Evolutionary conservation across 192 early-diverging fungal genomes (phyloP).

Genomic region (Lobosporangium transversale): DNA sequence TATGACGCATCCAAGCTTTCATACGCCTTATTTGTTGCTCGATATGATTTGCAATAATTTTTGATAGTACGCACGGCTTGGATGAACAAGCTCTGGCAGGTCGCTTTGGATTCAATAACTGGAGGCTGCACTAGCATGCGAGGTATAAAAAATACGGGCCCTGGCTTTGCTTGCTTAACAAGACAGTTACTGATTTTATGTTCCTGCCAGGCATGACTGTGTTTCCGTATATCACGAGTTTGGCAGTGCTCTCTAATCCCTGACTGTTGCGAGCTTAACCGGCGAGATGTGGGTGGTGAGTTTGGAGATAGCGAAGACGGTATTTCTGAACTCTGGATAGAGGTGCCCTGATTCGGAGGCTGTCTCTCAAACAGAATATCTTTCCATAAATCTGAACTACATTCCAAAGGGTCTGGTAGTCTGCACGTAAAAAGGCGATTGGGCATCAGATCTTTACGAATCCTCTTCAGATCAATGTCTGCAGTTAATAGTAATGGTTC

Average conservation of each 20-base stretch:
- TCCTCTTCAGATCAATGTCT: slow-evolving; percentile 25
- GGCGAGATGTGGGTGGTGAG: background rate
- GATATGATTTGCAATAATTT: slow-evolving; percentile 28
- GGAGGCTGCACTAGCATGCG: background rate
- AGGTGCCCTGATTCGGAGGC: background rate
- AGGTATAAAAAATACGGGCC: slow-evolving; percentile 13
- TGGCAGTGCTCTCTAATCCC: background rate
- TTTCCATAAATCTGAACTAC: slow-evolving; percentile 46
- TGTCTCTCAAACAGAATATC: slow-evolving; percentile 33
- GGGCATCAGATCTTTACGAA: slow-evolving; percentile 45
- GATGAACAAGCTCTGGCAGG: slow-evolving; percentile 38
- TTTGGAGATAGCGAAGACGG: slow-evolving; percentile 4
- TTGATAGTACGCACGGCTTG: slow-evolving; percentile 11
- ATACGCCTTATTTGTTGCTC: slow-evolving; percentile 22
- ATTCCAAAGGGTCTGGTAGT: slow-evolving; percentile 33
- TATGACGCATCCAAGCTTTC: slow-evolving; percentile 45
- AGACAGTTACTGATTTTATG: slow-evolving; percentile 43
- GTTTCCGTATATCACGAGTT: slow-evolving; percentile 23
- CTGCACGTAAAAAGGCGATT: slow-evolving; percentile 42
- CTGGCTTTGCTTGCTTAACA: slow-evolving; percentile 14
- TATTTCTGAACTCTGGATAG: slow-evolving; percentile 12
- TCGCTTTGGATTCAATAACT: background rate
- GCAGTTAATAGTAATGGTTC: slow-evolving; percentile 34
- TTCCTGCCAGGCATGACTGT: slow-evolving; percentile 42
- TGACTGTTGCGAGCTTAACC: background rate